These are phyloP conservation scores for Trichophyton schoenleinii DNA, from an alignment of 2,329 filamentous ascomycete genomes.

Conservation along the genomic window DNA sequence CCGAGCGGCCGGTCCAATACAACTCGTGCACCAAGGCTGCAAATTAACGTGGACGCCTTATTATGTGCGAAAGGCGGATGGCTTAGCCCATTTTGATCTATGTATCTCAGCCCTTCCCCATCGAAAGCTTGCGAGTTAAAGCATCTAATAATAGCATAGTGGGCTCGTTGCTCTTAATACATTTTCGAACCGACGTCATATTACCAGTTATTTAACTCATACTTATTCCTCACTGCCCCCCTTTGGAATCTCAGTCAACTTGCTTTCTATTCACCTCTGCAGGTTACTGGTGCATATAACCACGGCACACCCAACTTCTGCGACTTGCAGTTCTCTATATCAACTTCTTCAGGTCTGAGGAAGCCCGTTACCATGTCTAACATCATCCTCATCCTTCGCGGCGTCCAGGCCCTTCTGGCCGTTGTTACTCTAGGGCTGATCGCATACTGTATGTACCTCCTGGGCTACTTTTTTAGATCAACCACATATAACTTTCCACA, in stretches of 20 bases:
- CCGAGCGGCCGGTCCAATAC: not conserved
- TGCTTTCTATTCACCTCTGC: not conserved
- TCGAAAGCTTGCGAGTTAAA: not conserved
- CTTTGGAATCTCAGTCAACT: not conserved
- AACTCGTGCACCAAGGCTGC: not conserved
- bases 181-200: not conserved
- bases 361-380: not conserved
- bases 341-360: not conserved
- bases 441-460: slow-evolving; percentile 49
- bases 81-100: not conserved
- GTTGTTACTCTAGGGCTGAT: slow-evolving; percentile 65
- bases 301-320: not conserved
- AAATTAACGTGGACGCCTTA: not conserved
- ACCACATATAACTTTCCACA: not conserved
- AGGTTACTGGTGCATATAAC: not conserved
- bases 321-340: not conserved
- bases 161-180: not conserved
- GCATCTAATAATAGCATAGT: not conserved
- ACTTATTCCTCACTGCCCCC: not conserved
- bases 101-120: not conserved
- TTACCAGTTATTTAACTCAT: not conserved
- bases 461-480: not conserved
- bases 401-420: slow-evolving; percentile 53
- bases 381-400: slow-evolving; percentile 38
- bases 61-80: not conserved